Base-by-base conservation (phyloP, 208 protist genomes). In the Porcisia deanei region DNA sequence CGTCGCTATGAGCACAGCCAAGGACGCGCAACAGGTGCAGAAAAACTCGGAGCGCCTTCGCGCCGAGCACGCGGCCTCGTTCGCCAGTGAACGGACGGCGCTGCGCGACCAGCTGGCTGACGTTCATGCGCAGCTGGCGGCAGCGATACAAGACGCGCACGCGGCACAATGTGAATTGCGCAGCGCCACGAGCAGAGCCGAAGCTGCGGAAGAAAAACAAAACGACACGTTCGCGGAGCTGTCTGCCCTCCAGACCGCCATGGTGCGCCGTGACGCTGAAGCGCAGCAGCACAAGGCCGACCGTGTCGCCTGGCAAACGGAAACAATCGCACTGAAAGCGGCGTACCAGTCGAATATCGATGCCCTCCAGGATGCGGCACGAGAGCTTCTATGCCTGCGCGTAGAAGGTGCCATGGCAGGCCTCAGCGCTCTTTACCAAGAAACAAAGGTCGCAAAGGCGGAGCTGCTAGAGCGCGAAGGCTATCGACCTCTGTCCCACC, bases 351-450 rank as follows among this genome's bases (percentile, higher is more conserved):
- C 55, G 16, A 64, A 73, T 52, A 61, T 55, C 16, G 75, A 67
- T 37, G 71, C 68, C 37, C 43, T 83, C 53, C 78, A 73, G 52
- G 79, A 77, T 58, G 73, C 63, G 14, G 78, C 73, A 22, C 77
- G 71, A 10, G 85, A 89, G 73, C 59, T 85, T 55, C 69, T 89
- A 61, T 86, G 85, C 53, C 66, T 80, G 4, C 80, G 80, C 7
- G 85, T 87, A 9, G 85, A 89, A 77, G 67, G 76, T 22, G 70
- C 77, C 12, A 77, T 85, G 76, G 54, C 77, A 37, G 49, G 55
- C n/a, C 79, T 89, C 10, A 83, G 76, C 52, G 68, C 74, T 12
- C 7, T 74, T 6, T 87, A 85, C 73, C 76, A 82, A n/a, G 73
- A 87, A 34, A 30, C 61, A 18, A 75, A 77, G 59, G 72, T 53